Evolutionary conservation across 1,139 yeast genomes (phyloP).

Genomic region (Debaryomyces coudertii): DNA sequence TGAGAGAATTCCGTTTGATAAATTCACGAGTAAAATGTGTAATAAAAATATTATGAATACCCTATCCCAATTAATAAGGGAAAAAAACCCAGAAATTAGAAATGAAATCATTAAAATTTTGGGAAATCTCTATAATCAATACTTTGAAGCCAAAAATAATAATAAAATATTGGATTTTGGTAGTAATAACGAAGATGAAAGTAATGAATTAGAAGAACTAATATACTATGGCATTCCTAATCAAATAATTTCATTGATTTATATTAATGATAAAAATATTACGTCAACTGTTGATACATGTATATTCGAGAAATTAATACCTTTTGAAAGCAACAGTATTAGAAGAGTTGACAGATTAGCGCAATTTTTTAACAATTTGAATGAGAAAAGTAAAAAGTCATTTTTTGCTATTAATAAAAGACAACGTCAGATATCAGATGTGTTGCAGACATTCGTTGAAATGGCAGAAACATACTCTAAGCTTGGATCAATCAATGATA

Average conservation of each 20-base stretch:
- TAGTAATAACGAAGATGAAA: slow-evolving; percentile 27
- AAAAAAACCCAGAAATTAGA: slow-evolving; percentile 69
- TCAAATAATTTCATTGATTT: slow-evolving; percentile 64
- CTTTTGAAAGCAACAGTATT: slow-evolving; percentile 49
- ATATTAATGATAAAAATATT: slow-evolving; percentile 72
- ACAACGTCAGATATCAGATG: slow-evolving; percentile 61
- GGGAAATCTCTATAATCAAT: slow-evolving; percentile 55
- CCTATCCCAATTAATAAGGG: slow-evolving; percentile 67
- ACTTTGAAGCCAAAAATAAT: slow-evolving; percentile 20
- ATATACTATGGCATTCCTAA: slow-evolving; percentile 59
- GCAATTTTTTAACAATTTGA: slow-evolving; percentile 50
- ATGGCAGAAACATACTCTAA: slow-evolving; percentile 36
- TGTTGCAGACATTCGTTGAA: slow-evolving; percentile 38
- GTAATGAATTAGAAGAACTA: slow-evolving; percentile 42
- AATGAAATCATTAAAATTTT: slow-evolving; percentile 58
- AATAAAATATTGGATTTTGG: slow-evolving; percentile 35
- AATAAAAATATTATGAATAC: slow-evolving; percentile 53
- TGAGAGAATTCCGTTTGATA: slow-evolving; percentile 39
- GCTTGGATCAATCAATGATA: slow-evolving; percentile 16
- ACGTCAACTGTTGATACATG: slow-evolving; percentile 69
- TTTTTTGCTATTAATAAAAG: slow-evolving; percentile 70
- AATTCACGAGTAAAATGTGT: slow-evolving; percentile 48
- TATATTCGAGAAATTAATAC: slow-evolving; percentile 63
- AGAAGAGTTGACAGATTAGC: slow-evolving; percentile 58
- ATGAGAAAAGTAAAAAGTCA: slow-evolving; percentile 62